Percentiles rank a stretch among this genome's conserved stretches.
Conservation (phyloP, 2,329 filamentous ascomycete species). For the Zasmidium angulare region DNA sequence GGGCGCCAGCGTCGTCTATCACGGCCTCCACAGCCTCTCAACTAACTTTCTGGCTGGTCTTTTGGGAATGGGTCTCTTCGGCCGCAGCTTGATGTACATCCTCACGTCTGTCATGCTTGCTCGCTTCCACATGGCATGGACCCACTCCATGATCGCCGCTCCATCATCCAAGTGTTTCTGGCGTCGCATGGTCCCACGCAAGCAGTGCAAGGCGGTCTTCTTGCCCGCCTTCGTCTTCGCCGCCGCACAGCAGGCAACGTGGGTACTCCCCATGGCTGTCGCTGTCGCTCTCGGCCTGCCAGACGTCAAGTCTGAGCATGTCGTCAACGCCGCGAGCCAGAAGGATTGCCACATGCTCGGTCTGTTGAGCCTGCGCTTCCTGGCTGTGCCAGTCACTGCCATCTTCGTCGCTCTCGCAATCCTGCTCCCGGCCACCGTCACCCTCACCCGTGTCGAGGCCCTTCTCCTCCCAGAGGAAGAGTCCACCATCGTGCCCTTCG, state of each 20-base stretch:
- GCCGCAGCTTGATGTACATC: constrained; percentile 53
- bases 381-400: constrained; percentile 39
- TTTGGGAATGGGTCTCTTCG: constrained; percentile 47
- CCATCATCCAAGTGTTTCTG: constrained; percentile 63
- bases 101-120: constrained; percentile 62
- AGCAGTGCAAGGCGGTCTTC: constrained; percentile 67
- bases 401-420: constrained; percentile 61
- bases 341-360: constrained; percentile 27
- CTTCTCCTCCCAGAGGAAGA: constrained; percentile 79
- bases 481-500: constrained; percentile 84
- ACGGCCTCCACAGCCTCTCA: constrained; percentile 29
- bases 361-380: constrained; percentile 43
- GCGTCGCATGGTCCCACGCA: constrained; percentile 66
- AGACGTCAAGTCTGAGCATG: constrained; percentile 31
- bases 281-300: constrained; percentile 51
- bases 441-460: constrained; percentile 80
- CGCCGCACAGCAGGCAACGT: constrained; percentile 53
- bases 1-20: constrained; percentile 36
- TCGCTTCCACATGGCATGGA: constrained; percentile 74
- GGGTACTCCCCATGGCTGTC: constrained; percentile 49
- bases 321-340: constrained; percentile 24
- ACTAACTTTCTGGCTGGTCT: constrained; percentile 33
- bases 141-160: constrained; percentile 78
- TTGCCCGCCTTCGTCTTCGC: constrained; percentile 66
- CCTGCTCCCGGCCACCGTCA: constrained; percentile 75